Evolutionary conservation across 345 rosid genomes (phyloP).

Genomic region (Gossypium longicalyx): DNA sequence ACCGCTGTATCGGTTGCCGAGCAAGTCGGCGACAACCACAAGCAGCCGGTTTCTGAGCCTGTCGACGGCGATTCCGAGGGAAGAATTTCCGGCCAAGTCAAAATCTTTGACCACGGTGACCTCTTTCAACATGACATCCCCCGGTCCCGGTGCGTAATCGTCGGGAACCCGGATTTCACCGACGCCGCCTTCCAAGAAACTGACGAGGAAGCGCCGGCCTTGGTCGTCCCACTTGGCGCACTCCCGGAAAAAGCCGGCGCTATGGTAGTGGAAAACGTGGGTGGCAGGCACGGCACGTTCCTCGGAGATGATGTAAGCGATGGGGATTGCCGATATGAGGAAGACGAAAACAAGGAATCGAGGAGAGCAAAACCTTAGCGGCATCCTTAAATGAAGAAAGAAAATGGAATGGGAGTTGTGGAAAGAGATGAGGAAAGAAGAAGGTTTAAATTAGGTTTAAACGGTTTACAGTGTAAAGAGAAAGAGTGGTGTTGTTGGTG

Average conservation of each 20-base stretch:
- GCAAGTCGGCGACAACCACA: constrained; percentile 56
- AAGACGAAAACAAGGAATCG: constrained; percentile 36
- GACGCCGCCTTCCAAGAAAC: constrained; percentile 72
- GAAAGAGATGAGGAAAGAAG: background rate
- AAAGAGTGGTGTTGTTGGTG: background rate
- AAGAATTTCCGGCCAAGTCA: constrained; percentile 65
- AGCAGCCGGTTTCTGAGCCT: constrained; percentile 63
- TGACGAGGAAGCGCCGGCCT: constrained; percentile 67
- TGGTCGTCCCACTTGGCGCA: constrained; percentile 86
- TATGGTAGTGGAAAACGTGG: constrained; percentile 64
- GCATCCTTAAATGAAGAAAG: constrained; percentile 19
- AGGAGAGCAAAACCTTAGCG: constrained; percentile 31
- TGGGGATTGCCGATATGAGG: constrained; percentile 61
- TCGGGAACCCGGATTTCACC: constrained; percentile 57
- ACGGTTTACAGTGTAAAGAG: background rate
- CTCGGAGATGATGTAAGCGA: constrained; percentile 55
- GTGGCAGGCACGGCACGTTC: constrained; percentile 54
- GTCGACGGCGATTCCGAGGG: constrained; percentile 66
- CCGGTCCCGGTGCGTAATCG: constrained; percentile 16
- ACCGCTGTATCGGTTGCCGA: constrained; percentile 54
- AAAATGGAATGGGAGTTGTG: background rate
- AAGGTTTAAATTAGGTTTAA: background rate
- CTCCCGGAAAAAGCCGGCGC: constrained; percentile 73
- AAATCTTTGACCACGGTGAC: constrained; percentile 52
- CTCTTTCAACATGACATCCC: constrained; percentile 39